Evolutionary conservation across 768 basidiomycete species (phyloP), one percentile per base, ranked within the genome.

Genomic region (Leccinum olivaceopallidum): DNA sequence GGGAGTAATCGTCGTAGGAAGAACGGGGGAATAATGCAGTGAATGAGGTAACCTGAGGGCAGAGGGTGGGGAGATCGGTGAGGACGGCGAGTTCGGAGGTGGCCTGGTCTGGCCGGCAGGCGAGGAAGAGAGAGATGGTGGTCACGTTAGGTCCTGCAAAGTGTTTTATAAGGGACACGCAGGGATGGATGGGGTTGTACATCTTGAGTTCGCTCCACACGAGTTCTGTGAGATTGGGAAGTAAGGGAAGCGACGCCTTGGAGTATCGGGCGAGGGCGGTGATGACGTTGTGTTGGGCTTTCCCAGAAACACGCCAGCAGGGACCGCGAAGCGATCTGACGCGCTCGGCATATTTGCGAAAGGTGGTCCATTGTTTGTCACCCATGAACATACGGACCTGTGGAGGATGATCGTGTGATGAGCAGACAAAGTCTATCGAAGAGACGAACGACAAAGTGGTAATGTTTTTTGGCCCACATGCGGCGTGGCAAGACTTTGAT

Each of bases 41-140:
- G 48, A 73, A 72, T 2, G 68, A 68, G 1, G 60, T 65, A 28
- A 72, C 63, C 22, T 73, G 68, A 12, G 72, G 70, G 54, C 70
- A 72, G 7, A 63, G 48, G 0, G 55, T 60, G 0, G 68, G 67
- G 22, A 72, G 53, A 32, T 66, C 55, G 1, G 65, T 58, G 6
- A 72, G 65, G 28, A 72, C 63, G 2, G 56, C 65, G 14, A 58
- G 50, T 42, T 72, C 68, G 10, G 70, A 61, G 5, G 64, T 57
- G 39, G 61, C 56, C 24, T 70, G 61, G n/a, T 51, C 65, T 6
- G 68, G 70, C 68, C 70, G 71, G n/a, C 63, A 70, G 16, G 65
- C 56, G 4, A 71, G 65, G 2, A 57, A 62, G 49, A 71, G 61
- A 1, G 70, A 72, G 13, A 71, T 37, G 2, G 58, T 60, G 5